Evolutionary conservation across 1,284 basidiomycete genomes (phyloP).

Genomic region (Quambalaria eucalypti): DNA sequence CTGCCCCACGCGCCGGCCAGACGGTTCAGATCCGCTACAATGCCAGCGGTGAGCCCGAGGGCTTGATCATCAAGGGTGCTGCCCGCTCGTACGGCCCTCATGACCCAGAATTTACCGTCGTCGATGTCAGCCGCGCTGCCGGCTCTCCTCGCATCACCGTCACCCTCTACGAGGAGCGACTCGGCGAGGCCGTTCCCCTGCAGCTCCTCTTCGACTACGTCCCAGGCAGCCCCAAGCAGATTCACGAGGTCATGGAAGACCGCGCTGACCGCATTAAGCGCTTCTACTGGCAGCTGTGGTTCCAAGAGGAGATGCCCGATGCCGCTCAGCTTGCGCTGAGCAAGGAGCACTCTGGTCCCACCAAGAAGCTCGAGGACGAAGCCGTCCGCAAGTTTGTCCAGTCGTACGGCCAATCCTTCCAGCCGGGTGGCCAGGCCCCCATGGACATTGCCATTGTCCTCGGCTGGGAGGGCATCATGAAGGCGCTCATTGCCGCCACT

Average conservation of each 20-base stretch:
- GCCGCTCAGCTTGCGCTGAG: constrained; percentile 16
- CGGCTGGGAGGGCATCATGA: constrained; percentile 60
- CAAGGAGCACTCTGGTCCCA: constrained; percentile 18
- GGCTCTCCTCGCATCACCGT: constrained; percentile 57
- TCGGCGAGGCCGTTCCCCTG: constrained; percentile 68
- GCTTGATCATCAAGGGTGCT: constrained; percentile 62
- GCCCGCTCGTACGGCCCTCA: constrained; percentile 72
- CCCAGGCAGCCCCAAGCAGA: constrained; percentile 65
- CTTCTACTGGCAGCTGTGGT: constrained; percentile 41
- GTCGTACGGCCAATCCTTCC: constrained; percentile 84
- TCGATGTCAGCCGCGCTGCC: constrained; percentile 52
- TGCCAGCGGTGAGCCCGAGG: constrained; percentile 51
- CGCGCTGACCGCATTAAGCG: constrained; percentile 83
- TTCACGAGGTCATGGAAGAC: constrained; percentile 76
- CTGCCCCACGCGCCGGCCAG: constrained; percentile 71
- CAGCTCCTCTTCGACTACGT: constrained; percentile 69
- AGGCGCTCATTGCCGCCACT: constrained; percentile 36
- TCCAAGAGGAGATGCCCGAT: constrained; percentile 37
- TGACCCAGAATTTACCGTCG: constrained; percentile 68
- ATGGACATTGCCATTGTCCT: constrained; percentile 99
- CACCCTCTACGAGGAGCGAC: constrained; percentile 75
- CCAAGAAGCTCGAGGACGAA: constrained; percentile 52
- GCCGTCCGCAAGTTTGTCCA: constrained; percentile 83
- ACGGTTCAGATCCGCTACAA: constrained; percentile 58
- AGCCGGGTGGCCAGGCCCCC: constrained; percentile 59